Conservation (phyloP, 2,329 filamentous ascomycete genomes). For the Domatiomyces globalis region DNA sequence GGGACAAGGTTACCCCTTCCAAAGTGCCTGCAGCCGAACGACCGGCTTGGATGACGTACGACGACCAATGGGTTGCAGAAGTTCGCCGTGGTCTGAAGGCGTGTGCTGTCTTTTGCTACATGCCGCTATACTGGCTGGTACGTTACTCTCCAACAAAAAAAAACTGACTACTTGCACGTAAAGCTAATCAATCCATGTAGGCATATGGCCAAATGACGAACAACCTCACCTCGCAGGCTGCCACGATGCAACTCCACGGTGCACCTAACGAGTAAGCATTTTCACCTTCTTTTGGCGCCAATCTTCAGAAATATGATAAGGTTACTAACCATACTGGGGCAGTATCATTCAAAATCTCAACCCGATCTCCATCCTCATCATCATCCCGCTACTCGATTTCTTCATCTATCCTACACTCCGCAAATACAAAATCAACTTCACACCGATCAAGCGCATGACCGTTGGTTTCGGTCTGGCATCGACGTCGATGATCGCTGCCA, state of each 20-base stretch:
- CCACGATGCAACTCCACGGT: constrained; percentile 38
- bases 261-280: constrained; percentile 36
- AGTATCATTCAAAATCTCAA: constrained; percentile 1
- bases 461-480: constrained; percentile 37
- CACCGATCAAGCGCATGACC: constrained; percentile 40
- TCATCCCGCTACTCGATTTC: constrained; percentile 40
- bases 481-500: constrained; percentile 36
- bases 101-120: constrained; percentile 54
- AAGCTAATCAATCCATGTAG: constrained; percentile 15
- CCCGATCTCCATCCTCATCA: neutral
- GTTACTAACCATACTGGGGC: neutral
- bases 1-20: constrained; percentile 56
- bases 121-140: constrained; percentile 42
- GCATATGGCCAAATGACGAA: constrained; percentile 42
- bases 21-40: constrained; percentile 41
- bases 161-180: constrained; percentile 5
- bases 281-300: neutral
- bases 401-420: constrained; percentile 39
- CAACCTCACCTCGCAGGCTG: constrained; percentile 42
- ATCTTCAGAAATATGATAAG: neutral
- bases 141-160: neutral
- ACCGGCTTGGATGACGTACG: constrained; percentile 65
- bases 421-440: constrained; percentile 35
- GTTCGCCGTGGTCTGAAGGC: constrained; percentile 55
- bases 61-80: constrained; percentile 72